These are phyloP conservation scores for Fomitopsis serialis DNA, from an alignment of 768 basidiomycete genomes.

Conservation along the genomic window DNA sequence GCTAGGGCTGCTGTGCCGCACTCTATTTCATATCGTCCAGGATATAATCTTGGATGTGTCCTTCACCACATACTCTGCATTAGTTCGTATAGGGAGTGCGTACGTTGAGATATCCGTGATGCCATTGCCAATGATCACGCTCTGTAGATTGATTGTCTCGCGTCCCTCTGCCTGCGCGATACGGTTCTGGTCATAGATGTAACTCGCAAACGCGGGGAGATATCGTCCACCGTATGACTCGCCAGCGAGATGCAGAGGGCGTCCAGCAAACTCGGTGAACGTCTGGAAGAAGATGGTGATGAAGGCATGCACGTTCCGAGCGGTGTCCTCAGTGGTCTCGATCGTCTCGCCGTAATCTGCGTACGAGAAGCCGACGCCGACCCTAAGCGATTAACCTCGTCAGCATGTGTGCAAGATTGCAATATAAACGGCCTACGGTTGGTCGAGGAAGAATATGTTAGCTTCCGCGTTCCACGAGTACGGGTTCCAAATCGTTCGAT, in stretches of 20 bases:
- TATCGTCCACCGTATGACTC: conserved; percentile 72
- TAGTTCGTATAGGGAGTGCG: conserved; percentile 10
- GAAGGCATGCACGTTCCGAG: conserved; percentile 70
- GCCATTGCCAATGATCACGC: conserved; percentile 74
- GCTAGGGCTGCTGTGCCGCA: conserved; percentile 48
- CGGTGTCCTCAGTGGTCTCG: conserved; percentile 76
- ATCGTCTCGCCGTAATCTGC: conserved; percentile 64
- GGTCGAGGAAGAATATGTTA: conserved; percentile 71
- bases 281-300: conserved; percentile 76
- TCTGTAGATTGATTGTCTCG: conserved; percentile 57
- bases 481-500: conserved; percentile 60
- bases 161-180: conserved; percentile 43
- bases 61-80: neutral
- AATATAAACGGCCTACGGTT: conserved; percentile 30
- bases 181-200: conserved; percentile 69
- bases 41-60: conserved; percentile 26
- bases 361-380: conserved; percentile 70
- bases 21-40: conserved; percentile 41
- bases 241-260: conserved; percentile 68
- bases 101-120: conserved; percentile 51
- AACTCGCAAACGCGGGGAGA: conserved; percentile 69
- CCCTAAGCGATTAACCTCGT: conserved; percentile 27
- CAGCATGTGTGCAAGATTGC: neutral
- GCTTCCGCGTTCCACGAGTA: conserved; percentile 62
- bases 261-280: conserved; percentile 64